Base-by-base conservation (phyloP, 2,329 filamentous ascomycete genomes). In the Claviceps arundinis region DNA sequence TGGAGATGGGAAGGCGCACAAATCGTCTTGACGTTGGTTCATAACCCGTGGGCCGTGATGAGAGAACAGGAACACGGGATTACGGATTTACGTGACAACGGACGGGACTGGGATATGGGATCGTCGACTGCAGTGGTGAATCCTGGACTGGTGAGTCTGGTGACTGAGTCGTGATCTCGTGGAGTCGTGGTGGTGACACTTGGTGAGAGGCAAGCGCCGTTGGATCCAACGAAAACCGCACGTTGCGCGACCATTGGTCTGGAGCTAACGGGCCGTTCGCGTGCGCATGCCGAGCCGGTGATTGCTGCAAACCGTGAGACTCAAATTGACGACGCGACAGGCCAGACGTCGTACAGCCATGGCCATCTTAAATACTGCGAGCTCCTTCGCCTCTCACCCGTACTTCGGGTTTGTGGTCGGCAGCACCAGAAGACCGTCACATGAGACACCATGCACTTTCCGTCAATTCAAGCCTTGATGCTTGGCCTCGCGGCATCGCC, bases 391-490 rank as follows among this genome's bases (percentile, higher is more conserved):
- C 42, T 44, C 42, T 11, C 40, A 41, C 38, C 38, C 8, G 16
- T n/a, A 17, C 5, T 17, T 24, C 41, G 41, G 8, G 17, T 43
- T n/a, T 26, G 40, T 41, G 17, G 37, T 5, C 47, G 17, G 14
- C 8, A 24, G 14, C 37, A 37, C 37, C 37, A 30, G 22, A 51
- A 17, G 37, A 40, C 13, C 30, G 30, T 8, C 37, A 16, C 47
- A 16, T 16, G 16, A n/a, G 49, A 16, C 48, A 57, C 30, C 43
- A 70, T 70, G 67, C 69, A 66, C 61, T 51, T 59, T 19, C 57
- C 62, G 4, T 47, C 45, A 11, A 46, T 68, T 48, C 60, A 64
- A 8, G 48, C 61, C n/a, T 48, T 63, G 38, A 51, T 68, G 38
- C 52, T 68, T 51, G 58, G 63, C 11, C 50, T 69, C 9, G 54